Base-by-base conservation (phyloP, 768 basidiomycete genomes). In the Scleroderma citrinum region DNA sequence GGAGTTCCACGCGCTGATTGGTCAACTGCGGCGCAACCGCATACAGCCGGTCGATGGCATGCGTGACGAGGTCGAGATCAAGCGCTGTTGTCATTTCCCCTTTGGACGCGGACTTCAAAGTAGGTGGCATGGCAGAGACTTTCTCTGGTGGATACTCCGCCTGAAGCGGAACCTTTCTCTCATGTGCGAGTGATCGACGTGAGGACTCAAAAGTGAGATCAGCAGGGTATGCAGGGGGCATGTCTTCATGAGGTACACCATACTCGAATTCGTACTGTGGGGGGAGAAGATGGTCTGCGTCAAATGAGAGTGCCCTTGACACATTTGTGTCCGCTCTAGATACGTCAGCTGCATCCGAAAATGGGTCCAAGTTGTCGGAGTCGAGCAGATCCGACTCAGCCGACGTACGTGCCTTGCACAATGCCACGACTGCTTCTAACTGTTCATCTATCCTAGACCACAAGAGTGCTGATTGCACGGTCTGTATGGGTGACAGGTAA, bases 1-100 rank as follows among this genome's bases (percentile, higher is more conserved):
- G 84, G 39, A 95, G 78, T 63, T 94, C 93, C n/a, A 89, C 92
- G 1, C 96, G 82, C 65, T 99, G 95, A 62, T 94, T 86, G 51
- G 86, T 81, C 36, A 97, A 67, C 63, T 95, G 93, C 1, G 95
- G 94, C 0, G 92, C 82, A 26, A 85, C 87, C 7, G 78, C 66
- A 64, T 96, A 91, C 11, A 97, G 70, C 32, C 92, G 75, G 63
- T 95, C 93, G 58, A 99, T 94, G 26, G 96, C 93, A 63, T 79
- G 77, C 0, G 89, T 81, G 39, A 98, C 82, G 11, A 78, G 75
- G 56, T 96, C 92, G 17, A 97, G 73, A 63, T 98, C 95, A 59
- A 87, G 67, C 44, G 81, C 70, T 81, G 85, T 43, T 30, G 53
- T 50, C 13, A 19, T n/a, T 12, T 44, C 29, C 5, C 4, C 19